Evolutionary conservation across 2,329 filamentous ascomycete species (phyloP).

Genomic region (Aspergillus quadricinctus): DNA sequence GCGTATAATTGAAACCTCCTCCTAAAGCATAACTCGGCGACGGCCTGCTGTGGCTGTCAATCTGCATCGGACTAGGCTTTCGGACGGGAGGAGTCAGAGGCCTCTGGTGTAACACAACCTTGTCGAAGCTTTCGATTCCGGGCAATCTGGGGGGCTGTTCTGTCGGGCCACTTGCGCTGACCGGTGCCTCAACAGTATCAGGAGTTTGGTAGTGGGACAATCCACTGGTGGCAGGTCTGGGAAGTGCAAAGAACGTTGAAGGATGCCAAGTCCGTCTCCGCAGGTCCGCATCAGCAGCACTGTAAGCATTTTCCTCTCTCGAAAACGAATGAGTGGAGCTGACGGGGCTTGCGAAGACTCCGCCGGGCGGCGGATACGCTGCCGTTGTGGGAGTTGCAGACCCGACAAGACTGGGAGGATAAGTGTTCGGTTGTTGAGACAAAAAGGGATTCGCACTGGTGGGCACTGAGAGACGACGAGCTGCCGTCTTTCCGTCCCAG

Average conservation of each 20-base stretch:
- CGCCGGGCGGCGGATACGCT: constrained; percentile 54
- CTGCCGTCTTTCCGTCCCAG: constrained; percentile 65
- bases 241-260: constrained; percentile 59
- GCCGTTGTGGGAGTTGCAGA: constrained; percentile 48
- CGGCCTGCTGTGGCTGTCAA: constrained; percentile 54
- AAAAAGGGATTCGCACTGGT: constrained; percentile 72
- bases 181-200: constrained; percentile 55
- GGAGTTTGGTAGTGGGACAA: constrained; percentile 72
- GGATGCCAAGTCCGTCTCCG: constrained; percentile 89
- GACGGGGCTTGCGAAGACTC: constrained; percentile 64
- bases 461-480: constrained; percentile 76
- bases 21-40: constrained; percentile 26
- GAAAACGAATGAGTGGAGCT: constrained; percentile 52
- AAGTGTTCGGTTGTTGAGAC: constrained; percentile 53
- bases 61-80: constrained; percentile 70
- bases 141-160: constrained; percentile 67
- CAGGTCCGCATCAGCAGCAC: constrained; percentile 65
- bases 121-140: constrained; percentile 88
- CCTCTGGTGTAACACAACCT: constrained; percentile 57
- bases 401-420: constrained; percentile 55
- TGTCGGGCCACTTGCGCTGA: constrained; percentile 50
- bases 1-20: constrained; percentile 32
- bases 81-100: constrained; percentile 61
- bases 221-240: constrained; percentile 64
- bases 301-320: constrained; percentile 31